Conservation (phyloP, 2,329 filamentous ascomycete genomes). For the Thielaviopsis punctulata region DNA sequence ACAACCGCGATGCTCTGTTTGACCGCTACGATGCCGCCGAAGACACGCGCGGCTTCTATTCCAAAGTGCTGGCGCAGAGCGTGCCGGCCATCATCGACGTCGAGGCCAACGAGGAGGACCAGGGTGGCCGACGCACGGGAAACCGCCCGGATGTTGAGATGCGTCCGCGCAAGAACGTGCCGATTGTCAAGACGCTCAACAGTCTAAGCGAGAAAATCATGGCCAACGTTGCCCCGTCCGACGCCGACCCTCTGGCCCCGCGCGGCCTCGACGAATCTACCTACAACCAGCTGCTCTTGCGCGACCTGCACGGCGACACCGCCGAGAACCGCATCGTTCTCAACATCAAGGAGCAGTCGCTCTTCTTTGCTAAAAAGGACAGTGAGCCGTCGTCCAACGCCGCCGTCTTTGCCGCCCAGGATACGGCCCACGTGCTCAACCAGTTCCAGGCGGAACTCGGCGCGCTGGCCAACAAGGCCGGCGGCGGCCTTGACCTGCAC, state of each 20-base stretch:
- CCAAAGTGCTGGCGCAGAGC: conserved; percentile 40
- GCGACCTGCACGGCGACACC: conserved; percentile 60
- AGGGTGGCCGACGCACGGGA: conserved; percentile 63
- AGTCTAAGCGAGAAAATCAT: conserved; percentile 86
- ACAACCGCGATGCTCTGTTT: conserved; percentile 60
- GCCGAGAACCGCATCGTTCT: conserved; percentile 66
- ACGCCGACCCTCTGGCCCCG: conserved; percentile 43
- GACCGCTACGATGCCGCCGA: conserved; percentile 71
- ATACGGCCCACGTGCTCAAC: conserved; percentile 49
- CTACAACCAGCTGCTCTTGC: conserved; percentile 57
- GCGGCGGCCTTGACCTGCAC: conserved; percentile 41
- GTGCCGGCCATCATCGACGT: conserved; percentile 85
- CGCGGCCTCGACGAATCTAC: conserved; percentile 51
- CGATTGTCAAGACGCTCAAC: conserved; percentile 79
- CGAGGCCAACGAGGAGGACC: conserved; percentile 86
- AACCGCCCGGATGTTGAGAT: conserved; percentile 85
- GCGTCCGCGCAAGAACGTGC: conserved; percentile 65
- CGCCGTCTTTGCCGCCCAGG: conserved; percentile 47
- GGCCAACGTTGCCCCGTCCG: conserved; percentile 65
- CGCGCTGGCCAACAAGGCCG: conserved; percentile 28
- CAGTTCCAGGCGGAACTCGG: conserved; percentile 46
- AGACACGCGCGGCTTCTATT: conserved; percentile 37
- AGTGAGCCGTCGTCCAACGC: conserved; percentile 28
- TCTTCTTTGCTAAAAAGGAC: conserved; percentile 53
- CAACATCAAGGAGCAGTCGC: conserved; percentile 74